Base-by-base conservation (phyloP, 495 filamentous ascomycete genomes). In the Xylaria venustula region DNA sequence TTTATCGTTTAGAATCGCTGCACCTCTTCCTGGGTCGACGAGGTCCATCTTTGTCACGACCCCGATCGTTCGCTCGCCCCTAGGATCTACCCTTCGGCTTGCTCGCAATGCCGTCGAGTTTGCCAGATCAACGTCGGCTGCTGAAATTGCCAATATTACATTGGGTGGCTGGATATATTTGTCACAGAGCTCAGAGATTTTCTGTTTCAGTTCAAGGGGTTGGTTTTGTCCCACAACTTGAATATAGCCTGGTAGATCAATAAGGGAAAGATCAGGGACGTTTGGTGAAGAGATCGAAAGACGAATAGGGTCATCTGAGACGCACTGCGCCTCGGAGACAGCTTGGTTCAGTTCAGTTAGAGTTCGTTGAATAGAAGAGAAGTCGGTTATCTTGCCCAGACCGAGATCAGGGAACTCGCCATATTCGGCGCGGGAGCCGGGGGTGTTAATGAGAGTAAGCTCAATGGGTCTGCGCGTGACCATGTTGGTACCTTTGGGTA, bases 1-100 rank as follows among this genome's bases (percentile, higher is more conserved):
- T 71, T 86, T 87, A 72, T 99, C 94, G 40, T 77, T 81, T 7
- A 99, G 77, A 32, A 99, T 90, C 30, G 81, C 80, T 15, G 83
- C 81, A 15, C 92, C 94, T 58, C 94, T 86, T 19, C 79, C 79
- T 12, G 94, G 84, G 58, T 97, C 92, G 19, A 99, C 92, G 20
- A 99, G 83, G 70, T 99, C 94, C 93, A 99, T 97, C 77, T 99
- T 99, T 23, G 94, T 99, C 23, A 99, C 89, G 22, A 99, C 94
- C 37, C 94, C 94, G 68, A 99, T 98, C 2, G 94, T 99, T 54
- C 94, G 81, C 72, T 99, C 95, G 25, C 94, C 94, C 53, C 95
- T 80, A 3, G 95, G 95, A 69, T 99, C 94, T 11, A 98, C 93
- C 58, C 92, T 82, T 55, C 95, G 83, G 69, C 92, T 96, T 25